A percentile compares a stretch with the other conserved stretches of the same genome.
Conservation (phyloP, 2,329 filamentous ascomycete species). For the Aureobasidium subglaciale region DNA sequence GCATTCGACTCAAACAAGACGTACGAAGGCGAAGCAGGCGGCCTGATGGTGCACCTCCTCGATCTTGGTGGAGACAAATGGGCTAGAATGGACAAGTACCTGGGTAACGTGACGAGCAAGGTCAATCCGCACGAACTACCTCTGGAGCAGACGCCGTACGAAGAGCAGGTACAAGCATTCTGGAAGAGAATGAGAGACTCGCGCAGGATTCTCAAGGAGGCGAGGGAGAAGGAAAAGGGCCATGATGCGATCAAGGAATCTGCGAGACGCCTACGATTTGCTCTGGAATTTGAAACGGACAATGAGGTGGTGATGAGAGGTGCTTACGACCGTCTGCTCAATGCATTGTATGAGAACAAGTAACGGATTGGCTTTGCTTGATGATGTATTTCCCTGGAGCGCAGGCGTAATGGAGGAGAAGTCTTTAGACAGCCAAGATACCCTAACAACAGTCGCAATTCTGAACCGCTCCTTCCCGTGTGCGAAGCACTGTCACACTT, state of each 20-base stretch:
- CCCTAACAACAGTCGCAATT: background rate
- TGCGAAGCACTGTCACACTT: no score
- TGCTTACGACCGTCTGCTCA: background rate
- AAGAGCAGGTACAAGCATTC: conserved; percentile 18
- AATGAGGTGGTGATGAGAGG: conserved; percentile 1
- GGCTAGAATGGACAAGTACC: conserved; percentile 20
- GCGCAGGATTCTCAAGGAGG: conserved; percentile 10
- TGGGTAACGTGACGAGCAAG: conserved; percentile 17
- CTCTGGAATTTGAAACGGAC: conserved; percentile 10
- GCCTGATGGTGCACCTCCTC: conserved; percentile 24
- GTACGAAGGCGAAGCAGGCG: conserved; percentile 23
- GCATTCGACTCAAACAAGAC: conserved; percentile 28
- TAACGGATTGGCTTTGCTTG: background rate
- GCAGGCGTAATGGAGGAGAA: background rate
- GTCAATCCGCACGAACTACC: conserved; percentile 16
- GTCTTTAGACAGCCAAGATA: background rate
- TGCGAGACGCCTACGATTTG: background rate
- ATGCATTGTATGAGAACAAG: conserved; percentile 6
- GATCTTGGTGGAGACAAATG: conserved; percentile 21
- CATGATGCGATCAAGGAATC: conserved; percentile 6
- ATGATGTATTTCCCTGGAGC: background rate
- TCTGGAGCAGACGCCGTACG: conserved; percentile 20
- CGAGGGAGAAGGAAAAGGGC: conserved; percentile 5
- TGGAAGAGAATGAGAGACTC: conserved; percentile 20
- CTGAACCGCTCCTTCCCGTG: no score